Conservation (phyloP, 805 yeast species). For the Wickerhamomyces bovis region DNA sequence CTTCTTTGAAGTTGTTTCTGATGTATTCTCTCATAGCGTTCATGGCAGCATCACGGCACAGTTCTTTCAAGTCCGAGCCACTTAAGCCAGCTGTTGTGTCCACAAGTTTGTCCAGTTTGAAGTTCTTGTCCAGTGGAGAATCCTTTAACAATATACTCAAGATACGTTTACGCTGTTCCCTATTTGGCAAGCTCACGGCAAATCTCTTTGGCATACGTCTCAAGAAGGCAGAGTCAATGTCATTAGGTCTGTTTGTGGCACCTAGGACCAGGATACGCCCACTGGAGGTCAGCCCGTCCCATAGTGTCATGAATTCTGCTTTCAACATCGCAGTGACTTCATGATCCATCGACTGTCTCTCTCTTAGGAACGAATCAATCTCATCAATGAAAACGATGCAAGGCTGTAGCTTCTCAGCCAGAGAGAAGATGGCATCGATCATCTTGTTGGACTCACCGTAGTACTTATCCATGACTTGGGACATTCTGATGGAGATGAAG, state of each 20-base stretch:
- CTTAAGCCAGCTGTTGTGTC: slow-evolving; percentile 65
- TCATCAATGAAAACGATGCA: slow-evolving; percentile 95
- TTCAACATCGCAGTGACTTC: slow-evolving; percentile 93
- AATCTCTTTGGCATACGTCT: slow-evolving; percentile 91
- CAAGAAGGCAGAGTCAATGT: slow-evolving; percentile 87
- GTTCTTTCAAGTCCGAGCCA: slow-evolving; percentile 88
- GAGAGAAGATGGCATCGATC: slow-evolving; percentile 85
- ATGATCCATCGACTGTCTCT: slow-evolving; percentile 78
- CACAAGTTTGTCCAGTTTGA: slow-evolving; percentile 59
- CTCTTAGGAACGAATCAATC: slow-evolving; percentile 89
- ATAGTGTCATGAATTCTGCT: slow-evolving; percentile 95
- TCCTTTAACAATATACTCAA: slow-evolving; percentile 62
- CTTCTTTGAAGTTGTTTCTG: slow-evolving; percentile 37
- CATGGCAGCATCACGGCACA: slow-evolving; percentile 91
- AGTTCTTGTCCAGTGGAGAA: slow-evolving; percentile 52
- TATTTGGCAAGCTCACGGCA: slow-evolving; percentile 66
- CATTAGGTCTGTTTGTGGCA: slow-evolving; percentile 89
- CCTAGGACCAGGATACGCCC: slow-evolving; percentile 87
- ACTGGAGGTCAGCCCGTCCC: slow-evolving; percentile 84
- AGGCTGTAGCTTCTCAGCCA: slow-evolving; percentile 87
- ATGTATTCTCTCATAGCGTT: slow-evolving; percentile 84
- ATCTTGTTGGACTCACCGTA: slow-evolving; percentile 94
- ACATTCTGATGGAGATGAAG: slow-evolving; percentile 86
- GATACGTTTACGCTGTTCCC: slow-evolving; percentile 63
- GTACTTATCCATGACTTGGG: slow-evolving; percentile 95